Conservation (phyloP, 148 eudicot species). For the Diospyros kaki region DNA sequence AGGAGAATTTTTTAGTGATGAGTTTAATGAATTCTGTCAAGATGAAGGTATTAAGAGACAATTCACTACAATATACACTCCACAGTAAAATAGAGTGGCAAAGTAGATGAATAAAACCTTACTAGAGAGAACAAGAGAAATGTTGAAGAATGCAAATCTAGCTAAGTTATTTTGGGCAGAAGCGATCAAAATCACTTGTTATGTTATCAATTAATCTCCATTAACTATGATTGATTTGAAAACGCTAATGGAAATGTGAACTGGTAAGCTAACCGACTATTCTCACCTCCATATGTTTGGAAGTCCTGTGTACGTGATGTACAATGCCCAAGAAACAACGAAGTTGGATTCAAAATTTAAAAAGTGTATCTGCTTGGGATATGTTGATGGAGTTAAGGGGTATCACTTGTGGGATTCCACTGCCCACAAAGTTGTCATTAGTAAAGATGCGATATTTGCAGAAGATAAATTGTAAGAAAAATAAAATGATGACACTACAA, state of each 20-base stretch:
- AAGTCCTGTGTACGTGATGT: constrained; percentile 12
- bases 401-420: constrained; percentile 16
- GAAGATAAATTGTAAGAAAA: not conserved
- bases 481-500: not conserved
- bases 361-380: not conserved
- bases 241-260: not conserved
- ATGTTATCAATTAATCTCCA: not conserved
- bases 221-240: not conserved
- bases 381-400: constrained; percentile 16
- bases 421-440: constrained; percentile 5
- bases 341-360: constrained; percentile 7
- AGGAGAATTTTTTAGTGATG: too few species aligned
- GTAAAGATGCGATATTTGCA: not conserved
- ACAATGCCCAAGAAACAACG: not conserved
- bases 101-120: too few species aligned
- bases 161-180: too few species aligned
- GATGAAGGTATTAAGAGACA: too few species aligned
- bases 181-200: not conserved
- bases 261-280: not conserved
- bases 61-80: too few species aligned
- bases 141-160: too few species aligned
- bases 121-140: too few species aligned
- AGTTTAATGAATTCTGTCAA: too few species aligned
- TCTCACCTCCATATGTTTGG: constrained; percentile 4
- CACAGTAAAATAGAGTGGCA: too few species aligned